These are phyloP conservation scores for Raphanus raphanistrum DNA, from an alignment of 345 rosid genomes.

Conservation along the genomic window DNA sequence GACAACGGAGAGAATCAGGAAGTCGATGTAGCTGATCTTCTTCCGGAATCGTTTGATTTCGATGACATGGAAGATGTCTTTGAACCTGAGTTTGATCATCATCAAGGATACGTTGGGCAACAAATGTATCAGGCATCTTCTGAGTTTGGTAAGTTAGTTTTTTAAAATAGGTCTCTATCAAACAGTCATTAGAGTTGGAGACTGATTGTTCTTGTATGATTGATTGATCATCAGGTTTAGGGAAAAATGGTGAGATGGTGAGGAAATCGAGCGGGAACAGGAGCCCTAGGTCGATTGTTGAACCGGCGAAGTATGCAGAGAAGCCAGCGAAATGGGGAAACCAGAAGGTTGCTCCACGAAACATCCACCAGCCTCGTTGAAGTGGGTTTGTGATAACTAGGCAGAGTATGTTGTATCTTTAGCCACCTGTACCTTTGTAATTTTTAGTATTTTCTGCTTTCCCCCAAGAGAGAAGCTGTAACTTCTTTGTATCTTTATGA, in stretches of 20 bases:
- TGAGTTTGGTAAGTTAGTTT: conserved; percentile 21
- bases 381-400: conserved; percentile 18
- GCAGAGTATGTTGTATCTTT: conserved; percentile 25
- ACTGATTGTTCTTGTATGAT: neutral
- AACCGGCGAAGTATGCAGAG: conserved; percentile 47
- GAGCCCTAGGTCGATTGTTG: conserved; percentile 25
- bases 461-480: conserved; percentile 43
- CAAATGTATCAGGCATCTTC: conserved; percentile 29
- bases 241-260: conserved; percentile 39
- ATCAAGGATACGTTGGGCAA: conserved; percentile 26
- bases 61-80: conserved; percentile 53
- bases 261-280: conserved; percentile 27
- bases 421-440: conserved; percentile 31
- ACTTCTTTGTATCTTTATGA: conserved; percentile 49
- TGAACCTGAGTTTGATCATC: conserved; percentile 43
- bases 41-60: conserved; percentile 70
- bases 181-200: neutral
- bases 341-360: conserved; percentile 47
- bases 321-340: conserved; percentile 49
- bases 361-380: conserved; percentile 64
- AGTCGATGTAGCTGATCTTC: conserved; percentile 48
- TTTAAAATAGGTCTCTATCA: neutral
- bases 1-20: conserved; percentile 48
- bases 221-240: conserved; percentile 37
- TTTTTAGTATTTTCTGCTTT: conserved; percentile 36